Evolutionary conservation across 805 yeast genomes (phyloP).

Genomic region (Saccharomycopsis javanensis): DNA sequence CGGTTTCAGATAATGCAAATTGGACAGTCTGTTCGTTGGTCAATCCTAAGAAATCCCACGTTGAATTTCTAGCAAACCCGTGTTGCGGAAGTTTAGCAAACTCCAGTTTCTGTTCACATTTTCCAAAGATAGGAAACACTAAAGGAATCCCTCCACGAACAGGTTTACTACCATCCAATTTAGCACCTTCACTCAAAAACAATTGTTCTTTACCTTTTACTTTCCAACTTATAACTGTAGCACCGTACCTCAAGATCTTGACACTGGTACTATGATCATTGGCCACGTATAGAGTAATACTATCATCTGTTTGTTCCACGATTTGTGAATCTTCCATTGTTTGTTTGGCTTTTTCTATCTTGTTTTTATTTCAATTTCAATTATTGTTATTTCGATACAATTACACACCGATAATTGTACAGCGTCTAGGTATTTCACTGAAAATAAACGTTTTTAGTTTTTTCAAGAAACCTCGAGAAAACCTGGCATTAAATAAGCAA

Average conservation of each 20-base stretch:
- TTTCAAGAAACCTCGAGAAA: too few species aligned
- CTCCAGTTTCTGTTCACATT: conserved; percentile 44
- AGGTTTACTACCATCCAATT: conserved; percentile 84
- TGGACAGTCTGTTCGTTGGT: conserved; percentile 62
- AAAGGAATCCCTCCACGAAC: conserved; percentile 97
- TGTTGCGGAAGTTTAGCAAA: conserved; percentile 80
- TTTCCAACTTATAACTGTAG: conserved; percentile 79
- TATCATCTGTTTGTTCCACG: background rate
- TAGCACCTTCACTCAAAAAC: conserved; percentile 72
- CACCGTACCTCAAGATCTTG: conserved; percentile 77
- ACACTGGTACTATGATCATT: conserved; percentile 40
- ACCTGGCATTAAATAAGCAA: too few species aligned
- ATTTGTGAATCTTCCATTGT: background rate
- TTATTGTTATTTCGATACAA: background rate
- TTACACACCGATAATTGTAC: too few species aligned
- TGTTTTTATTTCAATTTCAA: background rate
- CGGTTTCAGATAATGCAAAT: conserved; percentile 84
- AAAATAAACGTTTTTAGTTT: background rate
- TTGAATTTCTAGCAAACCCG: conserved; percentile 85
- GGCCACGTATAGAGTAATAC: conserved; percentile 18
- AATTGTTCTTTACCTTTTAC: conserved; percentile 65
- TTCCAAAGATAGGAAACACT: conserved; percentile 92
- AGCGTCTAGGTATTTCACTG: background rate
- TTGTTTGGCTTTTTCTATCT: background rate
- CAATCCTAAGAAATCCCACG: conserved; percentile 93